A percentile compares a stretch with the other conserved stretches of the same genome.
Conservation (phyloP, 164 flowering plant genomes). For the Saururus chinensis region DNA sequence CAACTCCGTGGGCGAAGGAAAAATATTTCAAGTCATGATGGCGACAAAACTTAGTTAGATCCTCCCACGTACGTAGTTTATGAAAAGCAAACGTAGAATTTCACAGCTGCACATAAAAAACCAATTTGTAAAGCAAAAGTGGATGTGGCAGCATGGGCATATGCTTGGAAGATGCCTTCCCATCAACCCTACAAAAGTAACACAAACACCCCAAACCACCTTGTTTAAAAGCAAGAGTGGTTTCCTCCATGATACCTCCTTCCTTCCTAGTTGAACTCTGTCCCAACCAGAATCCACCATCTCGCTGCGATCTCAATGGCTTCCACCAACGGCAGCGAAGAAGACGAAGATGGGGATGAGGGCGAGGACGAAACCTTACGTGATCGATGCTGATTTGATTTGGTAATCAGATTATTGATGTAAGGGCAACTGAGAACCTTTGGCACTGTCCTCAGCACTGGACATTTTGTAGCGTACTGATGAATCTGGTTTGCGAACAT, state of each 20-base stretch:
- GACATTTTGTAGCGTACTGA: no score
- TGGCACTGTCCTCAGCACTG: not conserved
- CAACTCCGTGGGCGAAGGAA: not conserved
- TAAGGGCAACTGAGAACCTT: not conserved
- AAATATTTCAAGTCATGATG: no score
- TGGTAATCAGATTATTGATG: not conserved
- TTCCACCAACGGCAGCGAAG: not conserved
- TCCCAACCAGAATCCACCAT: not conserved
- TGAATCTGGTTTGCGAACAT: no score
- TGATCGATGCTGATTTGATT: not conserved
- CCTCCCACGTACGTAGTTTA: not conserved
- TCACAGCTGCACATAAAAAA: not conserved
- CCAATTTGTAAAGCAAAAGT: not conserved
- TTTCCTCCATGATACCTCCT: not conserved
- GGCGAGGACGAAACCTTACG: not conserved
- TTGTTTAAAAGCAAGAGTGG: not conserved
- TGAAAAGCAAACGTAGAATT: not conserved
- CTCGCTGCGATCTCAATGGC: not conserved
- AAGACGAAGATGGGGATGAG: not conserved
- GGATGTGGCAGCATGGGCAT: not conserved
- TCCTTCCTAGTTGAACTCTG: not conserved
- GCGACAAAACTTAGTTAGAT: not conserved
- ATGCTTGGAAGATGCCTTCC: not conserved
- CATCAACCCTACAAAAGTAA: not conserved
- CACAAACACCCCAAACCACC: not conserved